Evolutionary conservation across 805 yeast genomes (phyloP), one percentile per base, ranked within the genome.

Genomic region (Metschnikowia cubensis): DNA sequence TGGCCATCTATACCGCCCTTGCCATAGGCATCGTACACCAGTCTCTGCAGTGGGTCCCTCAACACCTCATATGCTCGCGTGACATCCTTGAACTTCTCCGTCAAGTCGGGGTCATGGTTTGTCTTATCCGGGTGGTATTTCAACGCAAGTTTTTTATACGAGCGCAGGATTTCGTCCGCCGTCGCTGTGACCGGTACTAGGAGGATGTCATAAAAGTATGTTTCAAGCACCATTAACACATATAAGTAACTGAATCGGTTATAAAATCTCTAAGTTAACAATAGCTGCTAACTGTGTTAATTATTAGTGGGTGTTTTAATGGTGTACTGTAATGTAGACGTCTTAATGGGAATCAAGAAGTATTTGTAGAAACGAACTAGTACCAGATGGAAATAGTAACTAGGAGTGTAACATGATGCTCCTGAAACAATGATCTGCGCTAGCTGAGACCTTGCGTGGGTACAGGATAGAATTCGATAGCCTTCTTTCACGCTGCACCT

Each of bases 41-140:
- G 51, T 38, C 86, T 68, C 48, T 72, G 69, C 2, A 64, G 63
- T 1, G 65, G 62, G 60, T 84, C 81, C 35, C 74, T 69, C 33
- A 87, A 68, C 5, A 81, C 70, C 54, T 85, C 85, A 63, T 87
- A 87, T 0, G 92, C 91, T 42, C 76, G 74, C 2, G 84, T 80
- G 37, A 85, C 73, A 47, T 77, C 80, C 66, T 83, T 83, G 67
- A 85, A 87, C 52, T 66, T 69, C 50, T 74, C 76, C 3, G 81
- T 79, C 35, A 79, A 70, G 29, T 68, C 74, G 6, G 77, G 79
- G 15, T 79, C 66, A 53, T 73, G 78, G 50, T 71, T 70, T 18
- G 80, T 80, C 57, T 81, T 80, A 61, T 85, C 91, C 0, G 91
- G 91, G 61, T 85, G 91, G 60, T 74, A 79, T 58, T 71, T 71